phyloP scores from a whole-genome alignment of 257 asterid genomes.

The Striga asiatica region DNA sequence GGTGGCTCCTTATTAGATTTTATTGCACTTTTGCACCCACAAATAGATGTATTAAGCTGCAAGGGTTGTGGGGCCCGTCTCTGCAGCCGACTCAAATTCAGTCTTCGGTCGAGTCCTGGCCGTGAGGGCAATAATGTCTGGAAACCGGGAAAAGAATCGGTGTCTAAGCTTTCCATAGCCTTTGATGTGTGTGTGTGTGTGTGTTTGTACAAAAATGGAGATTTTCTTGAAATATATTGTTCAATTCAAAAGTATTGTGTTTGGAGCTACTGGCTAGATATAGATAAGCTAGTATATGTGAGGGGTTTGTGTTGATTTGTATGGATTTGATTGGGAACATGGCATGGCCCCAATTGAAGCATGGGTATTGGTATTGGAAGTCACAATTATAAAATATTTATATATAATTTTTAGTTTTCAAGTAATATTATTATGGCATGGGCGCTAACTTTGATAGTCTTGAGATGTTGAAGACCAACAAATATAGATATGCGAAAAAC shows the following conservation, averaged over 20 bases:
- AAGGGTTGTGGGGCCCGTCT: constrained; percentile 20
- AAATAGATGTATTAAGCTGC: constrained; percentile 13
- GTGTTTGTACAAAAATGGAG: no score
- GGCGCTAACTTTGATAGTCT: background rate
- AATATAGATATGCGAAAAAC: no score
- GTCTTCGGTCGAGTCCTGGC: constrained; percentile 9
- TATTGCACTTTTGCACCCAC: constrained; percentile 6
- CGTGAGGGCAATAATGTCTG: constrained; percentile 11
- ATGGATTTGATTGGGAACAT: constrained; percentile 20
- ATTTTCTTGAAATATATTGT: background rate
- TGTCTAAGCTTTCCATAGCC: constrained; percentile 28
- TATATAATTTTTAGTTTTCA: no score
- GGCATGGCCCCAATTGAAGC: constrained; percentile 16
- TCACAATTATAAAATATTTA: background rate
- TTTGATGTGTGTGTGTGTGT: background rate
- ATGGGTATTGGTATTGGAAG: constrained; percentile 6
- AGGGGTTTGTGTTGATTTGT: background rate
- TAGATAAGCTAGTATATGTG: background rate
- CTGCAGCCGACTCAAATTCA: constrained; percentile 23
- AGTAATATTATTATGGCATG: background rate
- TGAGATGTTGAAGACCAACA: no score
- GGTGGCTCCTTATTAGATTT: constrained; percentile 12
- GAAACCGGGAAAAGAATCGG: constrained; percentile 25
- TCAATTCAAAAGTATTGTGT: background rate
- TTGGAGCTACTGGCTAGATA: background rate